These are phyloP conservation scores for Gaeumannomyces tritici DNA, from an alignment of 2,329 filamentous ascomycete genomes.

Conservation along the genomic window DNA sequence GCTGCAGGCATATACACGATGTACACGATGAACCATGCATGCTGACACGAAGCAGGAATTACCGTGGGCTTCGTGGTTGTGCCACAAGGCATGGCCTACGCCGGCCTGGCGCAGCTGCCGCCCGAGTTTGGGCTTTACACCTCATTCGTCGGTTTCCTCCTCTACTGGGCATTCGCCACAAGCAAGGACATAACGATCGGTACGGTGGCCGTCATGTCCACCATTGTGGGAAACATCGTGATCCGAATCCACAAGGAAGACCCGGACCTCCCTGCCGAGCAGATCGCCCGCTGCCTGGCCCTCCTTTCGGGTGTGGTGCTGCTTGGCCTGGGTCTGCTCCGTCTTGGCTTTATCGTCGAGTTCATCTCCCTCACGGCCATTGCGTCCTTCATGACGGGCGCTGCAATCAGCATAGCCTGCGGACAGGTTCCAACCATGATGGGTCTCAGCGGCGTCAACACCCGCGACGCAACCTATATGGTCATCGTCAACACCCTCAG, in stretches of 20 bases:
- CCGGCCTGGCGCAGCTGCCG: slow-evolving; percentile 56
- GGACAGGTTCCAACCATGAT: slow-evolving; percentile 34
- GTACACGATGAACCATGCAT: not conserved
- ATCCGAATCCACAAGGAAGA: slow-evolving; percentile 23
- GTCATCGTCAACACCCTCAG: slow-evolving; percentile 34
- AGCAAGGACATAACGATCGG: slow-evolving; percentile 82
- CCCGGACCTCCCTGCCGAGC: slow-evolving; percentile 23
- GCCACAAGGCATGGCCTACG: slow-evolving; percentile 75
- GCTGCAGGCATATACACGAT: not conserved
- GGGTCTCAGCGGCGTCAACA: slow-evolving; percentile 33
- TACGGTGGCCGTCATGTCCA: slow-evolving; percentile 43
- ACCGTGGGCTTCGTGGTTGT: slow-evolving; percentile 47
- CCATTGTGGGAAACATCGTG: slow-evolving; percentile 38
- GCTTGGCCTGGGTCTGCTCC: slow-evolving; percentile 32
- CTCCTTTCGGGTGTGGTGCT: slow-evolving; percentile 34
- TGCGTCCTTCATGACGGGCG: slow-evolving; percentile 39
- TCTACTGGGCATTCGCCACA: slow-evolving; percentile 79
- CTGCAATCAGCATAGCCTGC: slow-evolving; percentile 39
- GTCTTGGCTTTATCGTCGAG: slow-evolving; percentile 41
- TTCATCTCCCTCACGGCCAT: slow-evolving; percentile 41
- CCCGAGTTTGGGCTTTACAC: slow-evolving; percentile 70
- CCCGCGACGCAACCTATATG: slow-evolving; percentile 31
- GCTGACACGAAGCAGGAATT: slow-evolving; percentile 1
- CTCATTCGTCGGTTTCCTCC: slow-evolving; percentile 69
- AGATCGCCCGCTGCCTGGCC: slow-evolving; percentile 33